These are phyloP conservation scores for Vigna nakashimae DNA, from an alignment of 306 rosid genomes.

Conservation along the genomic window DNA sequence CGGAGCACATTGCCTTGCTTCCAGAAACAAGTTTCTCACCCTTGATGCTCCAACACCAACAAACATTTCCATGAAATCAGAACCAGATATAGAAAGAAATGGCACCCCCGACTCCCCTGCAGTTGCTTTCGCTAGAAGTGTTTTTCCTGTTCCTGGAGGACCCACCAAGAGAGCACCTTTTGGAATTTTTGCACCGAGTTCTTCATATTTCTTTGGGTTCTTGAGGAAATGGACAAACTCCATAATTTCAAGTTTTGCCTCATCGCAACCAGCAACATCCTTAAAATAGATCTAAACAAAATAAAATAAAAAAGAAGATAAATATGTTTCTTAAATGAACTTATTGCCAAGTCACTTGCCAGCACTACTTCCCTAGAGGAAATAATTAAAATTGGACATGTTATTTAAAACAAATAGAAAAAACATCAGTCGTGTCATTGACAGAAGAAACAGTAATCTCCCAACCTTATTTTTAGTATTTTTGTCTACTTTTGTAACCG, in stretches of 20 bases:
- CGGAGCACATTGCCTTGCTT: constrained; percentile 96
- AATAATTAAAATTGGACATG: constrained; percentile 12
- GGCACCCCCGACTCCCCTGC: constrained; percentile 99
- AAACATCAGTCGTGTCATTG: constrained; percentile 2
- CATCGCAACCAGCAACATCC: constrained; percentile 99
- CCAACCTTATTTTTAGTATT: constrained; percentile 87
- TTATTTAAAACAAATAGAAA: constrained; percentile 26
- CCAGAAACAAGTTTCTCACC: constrained; percentile 95
- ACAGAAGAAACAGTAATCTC: constrained; percentile 5
- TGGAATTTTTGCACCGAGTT: constrained; percentile 94
- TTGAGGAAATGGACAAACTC: constrained; percentile 97
- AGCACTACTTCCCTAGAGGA: background rate
- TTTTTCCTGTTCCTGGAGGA: constrained; percentile 99
- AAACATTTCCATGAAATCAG: constrained; percentile 97
- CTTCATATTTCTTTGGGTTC: constrained; percentile 93
- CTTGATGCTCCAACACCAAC: constrained; percentile 98
- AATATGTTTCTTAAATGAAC: constrained; percentile 13
- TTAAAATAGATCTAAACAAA: constrained; percentile 73
- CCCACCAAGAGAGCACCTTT: constrained; percentile 97
- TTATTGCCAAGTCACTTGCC: background rate
- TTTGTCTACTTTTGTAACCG: constrained; percentile 85
- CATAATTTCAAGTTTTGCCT: constrained; percentile 96
- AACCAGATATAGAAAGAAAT: constrained; percentile 92
- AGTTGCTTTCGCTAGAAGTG: constrained; percentile 96
- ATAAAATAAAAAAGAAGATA: constrained; percentile 8